Percentiles rank a stretch among this genome's conserved stretches.
phyloP scores from a whole-genome alignment of 2,329 filamentous ascomycete genomes.

The Monilinia fructigena region DNA sequence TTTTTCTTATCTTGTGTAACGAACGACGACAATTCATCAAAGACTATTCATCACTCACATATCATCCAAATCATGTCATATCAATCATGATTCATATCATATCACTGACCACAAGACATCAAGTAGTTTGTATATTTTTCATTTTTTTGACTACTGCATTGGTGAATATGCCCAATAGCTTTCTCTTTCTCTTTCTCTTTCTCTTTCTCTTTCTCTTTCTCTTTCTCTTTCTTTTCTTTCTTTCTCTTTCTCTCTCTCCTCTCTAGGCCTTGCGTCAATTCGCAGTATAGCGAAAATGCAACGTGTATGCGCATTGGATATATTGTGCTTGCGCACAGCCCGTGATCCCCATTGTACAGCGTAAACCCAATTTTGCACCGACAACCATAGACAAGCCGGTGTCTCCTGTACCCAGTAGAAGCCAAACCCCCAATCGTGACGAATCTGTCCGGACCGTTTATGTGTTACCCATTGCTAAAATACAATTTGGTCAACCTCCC shows the following conservation, averaged over 20 bases:
- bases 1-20: background rate
- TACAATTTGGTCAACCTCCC: background rate
- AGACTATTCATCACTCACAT: conserved; percentile 4
- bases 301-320: background rate
- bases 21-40: conserved; percentile 10
- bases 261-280: background rate
- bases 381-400: conserved; percentile 9
- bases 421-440: conserved; percentile 4
- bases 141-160: conserved; percentile 10
- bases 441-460: conserved; percentile 12
- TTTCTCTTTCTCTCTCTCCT: background rate
- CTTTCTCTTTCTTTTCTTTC: background rate
- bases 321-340: conserved; percentile 3
- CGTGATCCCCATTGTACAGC: conserved; percentile 9
- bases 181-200: background rate
- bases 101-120: background rate
- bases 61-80: background rate
- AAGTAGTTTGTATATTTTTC: background rate
- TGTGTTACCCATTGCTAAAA: conserved; percentile 19
- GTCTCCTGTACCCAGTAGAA: conserved; percentile 12
- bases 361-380: conserved; percentile 14
- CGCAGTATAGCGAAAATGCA: conserved; percentile 3
- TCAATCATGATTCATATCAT: background rate
- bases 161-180: background rate
- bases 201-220: background rate